A percentile compares a stretch with the other conserved stretches of the same genome.
Conservation (phyloP, 495 filamentous ascomycete species). For the Bathelium albidoporum region DNA sequence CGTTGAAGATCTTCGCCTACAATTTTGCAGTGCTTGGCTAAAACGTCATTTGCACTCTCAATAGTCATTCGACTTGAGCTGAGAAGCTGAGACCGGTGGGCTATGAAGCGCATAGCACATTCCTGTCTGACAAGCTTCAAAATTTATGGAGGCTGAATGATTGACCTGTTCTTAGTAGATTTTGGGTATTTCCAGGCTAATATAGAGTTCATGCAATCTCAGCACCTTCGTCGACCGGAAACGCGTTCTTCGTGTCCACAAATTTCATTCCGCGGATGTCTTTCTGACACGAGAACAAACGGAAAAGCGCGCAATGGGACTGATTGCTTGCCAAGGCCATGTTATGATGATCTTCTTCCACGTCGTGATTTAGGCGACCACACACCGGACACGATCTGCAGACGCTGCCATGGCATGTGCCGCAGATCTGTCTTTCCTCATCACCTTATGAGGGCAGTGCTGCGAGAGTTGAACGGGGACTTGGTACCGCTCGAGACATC, state of each 20-base stretch:
- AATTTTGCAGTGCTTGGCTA: neutral
- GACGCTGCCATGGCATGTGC: neutral
- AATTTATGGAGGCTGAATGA: too few relatives aligned
- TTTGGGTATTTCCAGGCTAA: too few relatives aligned
- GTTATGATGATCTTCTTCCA: neutral
- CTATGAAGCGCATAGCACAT: neutral
- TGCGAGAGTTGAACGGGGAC: neutral
- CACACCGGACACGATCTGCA: neutral
- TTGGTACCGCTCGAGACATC: neutral
- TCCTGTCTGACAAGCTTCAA: too few relatives aligned
- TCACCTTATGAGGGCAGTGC: neutral
- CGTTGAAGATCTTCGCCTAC: neutral
- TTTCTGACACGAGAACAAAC: neutral
- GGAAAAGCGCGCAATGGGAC: neutral
- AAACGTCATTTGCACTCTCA: neutral
- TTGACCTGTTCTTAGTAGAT: too few relatives aligned
- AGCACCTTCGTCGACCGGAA: too few relatives aligned
- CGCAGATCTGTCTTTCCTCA: neutral
- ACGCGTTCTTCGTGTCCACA: too few relatives aligned
- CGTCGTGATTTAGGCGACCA: neutral
- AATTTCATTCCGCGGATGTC: neutral
- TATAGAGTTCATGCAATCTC: too few relatives aligned
- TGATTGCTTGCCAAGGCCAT: too few relatives aligned
- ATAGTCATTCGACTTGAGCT: neutral
- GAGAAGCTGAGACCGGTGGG: neutral